These are phyloP conservation scores for Globisporangium apiculatum DNA, from an alignment of 352 stramenopile genomes.

Conservation along the genomic window DNA sequence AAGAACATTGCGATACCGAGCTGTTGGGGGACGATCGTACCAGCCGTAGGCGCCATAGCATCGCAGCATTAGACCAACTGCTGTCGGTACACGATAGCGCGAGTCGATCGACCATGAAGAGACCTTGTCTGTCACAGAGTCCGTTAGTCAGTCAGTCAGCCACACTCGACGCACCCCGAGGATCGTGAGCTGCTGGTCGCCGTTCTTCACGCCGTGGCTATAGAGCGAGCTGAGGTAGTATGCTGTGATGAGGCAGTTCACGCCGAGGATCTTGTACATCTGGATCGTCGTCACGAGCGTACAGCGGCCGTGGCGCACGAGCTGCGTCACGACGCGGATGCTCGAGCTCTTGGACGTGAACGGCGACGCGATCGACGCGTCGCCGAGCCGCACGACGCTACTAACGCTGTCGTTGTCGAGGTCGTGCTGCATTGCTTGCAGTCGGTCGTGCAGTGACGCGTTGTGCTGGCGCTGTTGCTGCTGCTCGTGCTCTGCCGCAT, in stretches of 20 bases:
- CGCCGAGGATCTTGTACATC: slow-evolving; percentile 92
- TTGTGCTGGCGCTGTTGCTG: no score
- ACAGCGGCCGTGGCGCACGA: slow-evolving; percentile 93
- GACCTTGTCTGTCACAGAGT: no score
- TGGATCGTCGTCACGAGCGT: slow-evolving; percentile 95
- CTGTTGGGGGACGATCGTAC: slow-evolving; percentile 7
- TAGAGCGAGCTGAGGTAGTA: slow-evolving; percentile 93
- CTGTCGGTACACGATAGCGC: no score
- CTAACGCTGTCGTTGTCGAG: no score
- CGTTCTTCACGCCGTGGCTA: slow-evolving; percentile 93
- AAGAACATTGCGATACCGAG: slow-evolving; percentile 46
- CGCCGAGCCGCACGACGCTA: slow-evolving; percentile 88
- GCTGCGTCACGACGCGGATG: slow-evolving; percentile 70
- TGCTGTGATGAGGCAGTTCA: slow-evolving; percentile 93
- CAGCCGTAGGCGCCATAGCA: no score
- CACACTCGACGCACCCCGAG: slow-evolving; percentile 22
- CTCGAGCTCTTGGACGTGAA: slow-evolving; percentile 92
- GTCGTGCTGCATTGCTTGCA: no score
- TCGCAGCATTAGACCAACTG: no score
- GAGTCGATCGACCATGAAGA: no score
- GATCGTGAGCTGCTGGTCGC: slow-evolving; percentile 85
- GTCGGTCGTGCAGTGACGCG: no score
- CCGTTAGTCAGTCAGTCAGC: no score
- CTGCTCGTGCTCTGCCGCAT: not conserved
- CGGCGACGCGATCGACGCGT: slow-evolving; percentile 95